Percentiles rank a stretch among this genome's conserved stretches.
Evolutionary conservation across 441 rosid species (phyloP).

Genomic region (Brassica balearica): DNA sequence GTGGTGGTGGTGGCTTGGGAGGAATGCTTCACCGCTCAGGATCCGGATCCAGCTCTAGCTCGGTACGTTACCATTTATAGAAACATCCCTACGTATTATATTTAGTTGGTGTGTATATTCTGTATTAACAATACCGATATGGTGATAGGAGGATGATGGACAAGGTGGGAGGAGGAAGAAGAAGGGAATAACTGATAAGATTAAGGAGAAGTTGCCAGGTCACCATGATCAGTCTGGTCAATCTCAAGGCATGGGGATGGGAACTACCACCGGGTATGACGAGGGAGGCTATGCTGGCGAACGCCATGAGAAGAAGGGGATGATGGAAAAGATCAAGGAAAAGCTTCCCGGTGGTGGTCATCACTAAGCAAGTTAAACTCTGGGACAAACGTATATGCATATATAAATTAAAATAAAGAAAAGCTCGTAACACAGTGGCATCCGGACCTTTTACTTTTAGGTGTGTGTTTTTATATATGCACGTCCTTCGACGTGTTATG

Average conservation of each 20-base stretch:
- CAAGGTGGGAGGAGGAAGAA: conserved; percentile 66
- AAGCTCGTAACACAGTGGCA: conserved; percentile 16
- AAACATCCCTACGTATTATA: too few relatives aligned
- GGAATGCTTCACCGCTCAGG: conserved; percentile 66
- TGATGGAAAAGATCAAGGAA: conserved; percentile 65
- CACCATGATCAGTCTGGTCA: conserved; percentile 40
- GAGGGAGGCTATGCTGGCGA: conserved; percentile 38
- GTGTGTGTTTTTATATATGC: conserved; percentile 14
- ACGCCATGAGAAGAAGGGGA: conserved; percentile 51
- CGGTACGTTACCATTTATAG: conserved; percentile 47
- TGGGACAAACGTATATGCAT: conserved; percentile 5
- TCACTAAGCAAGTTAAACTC: neutral
- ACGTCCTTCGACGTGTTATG: conserved; percentile 28
- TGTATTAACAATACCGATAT: neutral
- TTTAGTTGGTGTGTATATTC: neutral
- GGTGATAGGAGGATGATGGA: conserved; percentile 63
- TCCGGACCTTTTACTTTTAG: neutral
- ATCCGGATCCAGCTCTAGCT: conserved; percentile 67
- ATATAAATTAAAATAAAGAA: neutral
- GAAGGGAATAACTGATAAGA: conserved; percentile 57
- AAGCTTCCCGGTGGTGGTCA: conserved; percentile 65
- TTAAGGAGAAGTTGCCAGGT: conserved; percentile 61
- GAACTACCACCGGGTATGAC: conserved; percentile 46
- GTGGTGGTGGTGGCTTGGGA: conserved; percentile 34
- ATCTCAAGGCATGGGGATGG: conserved; percentile 29